Evolutionary conservation across 2,329 filamentous ascomycete species (phyloP), one percentile per base, ranked within the genome.

Genomic region (Aspergillus neoniger): DNA sequence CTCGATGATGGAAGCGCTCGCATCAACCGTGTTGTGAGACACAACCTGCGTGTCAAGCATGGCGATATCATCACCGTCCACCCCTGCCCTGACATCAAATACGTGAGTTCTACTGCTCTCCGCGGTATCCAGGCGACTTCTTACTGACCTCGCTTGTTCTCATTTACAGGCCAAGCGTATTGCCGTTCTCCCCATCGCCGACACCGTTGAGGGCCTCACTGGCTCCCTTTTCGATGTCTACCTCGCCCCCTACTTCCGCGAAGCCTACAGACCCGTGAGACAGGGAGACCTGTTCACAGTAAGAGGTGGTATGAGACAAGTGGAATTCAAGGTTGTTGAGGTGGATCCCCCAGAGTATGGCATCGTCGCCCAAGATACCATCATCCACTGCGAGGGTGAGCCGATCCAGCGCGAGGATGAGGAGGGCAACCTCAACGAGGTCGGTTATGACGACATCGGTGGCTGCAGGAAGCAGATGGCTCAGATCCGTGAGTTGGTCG

Each of bases 381-480:
- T 99, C 70, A 98, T 99, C 70, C 95, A 99, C 83, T 98, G 95
- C 81, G 95, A 99, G 80, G 95, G 95, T 66, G 93, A 96, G 77
- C 90, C 89, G 25, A 97, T 99, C 72, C 92, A 98, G 83, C 93
- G 95, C 70, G 95, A 99, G 72, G 95, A 99, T 73, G 95, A 99
- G 80, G 95, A 99, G 84, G 96, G 96, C 77, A 99, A 98, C 82
- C 85, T 99, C 69, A 99, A 98, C 77, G 95, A 99, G 81, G 95
- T 99, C 68, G 95, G 95, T 52, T 99, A 99, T 77, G 95, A 99
- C 74, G 95, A 99, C 76, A 99, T 99, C 81, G 95, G 95, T 86
- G 95, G 95, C 69, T 98, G 95, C 86, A 88, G 95, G 75, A 99
- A 99, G 84, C 95, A 99, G 83, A 98, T 99, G 95, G 95, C 95